Conservation (phyloP, 177 flowering plant genomes). For the Vitis hybrid region DNA sequence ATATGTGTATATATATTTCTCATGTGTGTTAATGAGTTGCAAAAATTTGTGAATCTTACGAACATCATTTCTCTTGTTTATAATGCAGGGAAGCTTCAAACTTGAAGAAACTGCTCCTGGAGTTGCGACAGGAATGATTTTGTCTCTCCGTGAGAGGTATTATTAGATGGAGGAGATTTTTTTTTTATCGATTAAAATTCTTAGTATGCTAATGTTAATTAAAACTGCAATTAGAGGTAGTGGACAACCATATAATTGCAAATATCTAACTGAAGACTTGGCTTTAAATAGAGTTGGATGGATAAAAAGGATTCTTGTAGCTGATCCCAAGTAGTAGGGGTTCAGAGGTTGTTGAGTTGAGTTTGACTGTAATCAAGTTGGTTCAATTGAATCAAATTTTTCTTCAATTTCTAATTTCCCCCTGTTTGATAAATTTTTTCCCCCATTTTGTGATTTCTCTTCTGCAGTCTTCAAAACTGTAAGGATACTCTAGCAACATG, state of each 20-base stretch:
- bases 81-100: conserved; percentile 51
- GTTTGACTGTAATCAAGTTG: too few relatives aligned
- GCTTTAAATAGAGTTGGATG: too few relatives aligned
- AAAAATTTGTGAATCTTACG: too few relatives aligned
- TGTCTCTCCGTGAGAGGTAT: conserved; percentile 94
- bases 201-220: not conserved
- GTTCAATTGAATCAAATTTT: not conserved
- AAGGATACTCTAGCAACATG: conserved; percentile 73
- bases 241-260: too few relatives aligned
- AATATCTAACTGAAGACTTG: too few relatives aligned
- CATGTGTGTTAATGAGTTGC: too few relatives aligned
- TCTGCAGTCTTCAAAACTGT: conserved; percentile 79
- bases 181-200: not conserved
- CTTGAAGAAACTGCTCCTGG: conserved; percentile 89
- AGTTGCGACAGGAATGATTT: conserved; percentile 90
- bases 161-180: not conserved
- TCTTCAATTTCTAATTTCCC: conserved; percentile 5
- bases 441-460: conserved; percentile 1
- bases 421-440: too few relatives aligned
- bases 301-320: too few relatives aligned
- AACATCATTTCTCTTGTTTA: conserved; percentile 5
- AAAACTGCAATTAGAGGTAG: too few relatives aligned
- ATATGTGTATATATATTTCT: too few relatives aligned
- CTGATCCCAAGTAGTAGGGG: too few relatives aligned
- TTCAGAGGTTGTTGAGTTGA: too few relatives aligned